phyloP scores from a whole-genome alignment of 1,284 basidiomycete genomes.

The Boletus putidus region DNA sequence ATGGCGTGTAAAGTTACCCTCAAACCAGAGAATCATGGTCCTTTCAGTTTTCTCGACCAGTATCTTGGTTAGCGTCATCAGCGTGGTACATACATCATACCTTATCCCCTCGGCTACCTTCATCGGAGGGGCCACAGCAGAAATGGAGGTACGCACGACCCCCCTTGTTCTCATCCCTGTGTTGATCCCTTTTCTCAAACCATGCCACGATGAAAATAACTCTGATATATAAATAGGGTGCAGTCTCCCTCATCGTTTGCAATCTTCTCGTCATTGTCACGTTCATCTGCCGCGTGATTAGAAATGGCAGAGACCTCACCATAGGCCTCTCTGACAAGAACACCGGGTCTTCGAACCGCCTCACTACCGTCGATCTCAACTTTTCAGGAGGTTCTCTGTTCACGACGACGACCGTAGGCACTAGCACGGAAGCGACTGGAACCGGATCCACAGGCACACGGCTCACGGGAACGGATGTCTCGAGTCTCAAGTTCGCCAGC shows the following conservation, averaged over 20 bases:
- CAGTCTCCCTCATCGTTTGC: conserved; percentile 35
- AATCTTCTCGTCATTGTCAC: conserved; percentile 37
- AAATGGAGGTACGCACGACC: conserved; percentile 29
- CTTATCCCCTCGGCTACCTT: conserved; percentile 16
- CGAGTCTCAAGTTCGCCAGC: conserved; percentile 12
- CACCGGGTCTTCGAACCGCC: conserved; percentile 7
- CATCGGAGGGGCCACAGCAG: conserved; percentile 13
- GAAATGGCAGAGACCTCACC: conserved; percentile 14
- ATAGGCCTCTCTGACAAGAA: conserved; percentile 1
- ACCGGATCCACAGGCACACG: neutral
- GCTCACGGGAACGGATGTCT: conserved; percentile 16
- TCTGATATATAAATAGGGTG: conserved; percentile 13
- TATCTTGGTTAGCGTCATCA: conserved; percentile 31
- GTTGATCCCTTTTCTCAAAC: neutral
- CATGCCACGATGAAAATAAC: neutral
- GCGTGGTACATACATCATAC: conserved; percentile 30
- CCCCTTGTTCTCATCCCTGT: neutral
- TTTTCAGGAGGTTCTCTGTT: conserved; percentile 11
- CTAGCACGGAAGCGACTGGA: neutral
- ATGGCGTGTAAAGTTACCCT: conserved; percentile 32
- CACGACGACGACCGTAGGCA: neutral
- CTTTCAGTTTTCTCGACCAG: conserved; percentile 35
- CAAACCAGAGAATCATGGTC: conserved; percentile 31
- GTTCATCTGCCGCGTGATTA: conserved; percentile 25
- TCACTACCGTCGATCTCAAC: conserved; percentile 33